Percentiles rank a stretch among this genome's conserved stretches.
These are phyloP conservation scores for Tricladium varicosporioides DNA, from an alignment of 2,329 filamentous ascomycete genomes.

Conservation along the genomic window DNA sequence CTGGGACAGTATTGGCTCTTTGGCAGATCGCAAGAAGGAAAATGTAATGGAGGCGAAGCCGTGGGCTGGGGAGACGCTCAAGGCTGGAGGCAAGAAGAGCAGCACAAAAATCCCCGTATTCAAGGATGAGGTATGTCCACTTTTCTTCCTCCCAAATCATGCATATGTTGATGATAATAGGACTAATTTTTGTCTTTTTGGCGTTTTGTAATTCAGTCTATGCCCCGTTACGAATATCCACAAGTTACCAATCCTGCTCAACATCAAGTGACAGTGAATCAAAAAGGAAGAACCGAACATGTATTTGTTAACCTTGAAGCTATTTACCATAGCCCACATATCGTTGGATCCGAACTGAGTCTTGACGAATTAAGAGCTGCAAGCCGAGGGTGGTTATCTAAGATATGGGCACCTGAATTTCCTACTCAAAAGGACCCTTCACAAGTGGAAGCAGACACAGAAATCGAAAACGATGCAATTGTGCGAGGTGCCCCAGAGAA, in stretches of 20 bases:
- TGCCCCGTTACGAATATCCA: slow-evolving; percentile 51
- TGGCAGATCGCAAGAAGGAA: slow-evolving; percentile 90
- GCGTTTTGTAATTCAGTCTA: slow-evolving; percentile 58
- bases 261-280: slow-evolving; percentile 79
- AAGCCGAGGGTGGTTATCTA: slow-evolving; percentile 66
- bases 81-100: slow-evolving; percentile 79
- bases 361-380: slow-evolving; percentile 89
- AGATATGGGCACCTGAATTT: slow-evolving; percentile 47
- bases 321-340: slow-evolving; percentile 75
- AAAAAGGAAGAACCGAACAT: slow-evolving; percentile 77
- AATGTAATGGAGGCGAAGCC: slow-evolving; percentile 83
- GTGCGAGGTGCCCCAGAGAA: slow-evolving; percentile 34
- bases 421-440: not conserved
- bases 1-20: slow-evolving; percentile 88
- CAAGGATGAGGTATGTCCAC: slow-evolving; percentile 84
- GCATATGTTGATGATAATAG: slow-evolving; percentile 86
- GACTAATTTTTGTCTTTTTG: slow-evolving; percentile 76
- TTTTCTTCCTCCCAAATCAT: slow-evolving; percentile 34
- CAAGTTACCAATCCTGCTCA: slow-evolving; percentile 66
- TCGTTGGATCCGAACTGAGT: slow-evolving; percentile 72
- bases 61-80: slow-evolving; percentile 89
- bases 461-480: slow-evolving; percentile 21
- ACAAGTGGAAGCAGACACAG: slow-evolving; percentile 7
- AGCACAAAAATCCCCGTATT: slow-evolving; percentile 87
- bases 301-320: slow-evolving; percentile 84